Evolutionary conservation across 2,329 filamentous ascomycete genomes (phyloP), one percentile per base, ranked within the genome.

Genomic region (Trichophyton mentagrophytes): DNA sequence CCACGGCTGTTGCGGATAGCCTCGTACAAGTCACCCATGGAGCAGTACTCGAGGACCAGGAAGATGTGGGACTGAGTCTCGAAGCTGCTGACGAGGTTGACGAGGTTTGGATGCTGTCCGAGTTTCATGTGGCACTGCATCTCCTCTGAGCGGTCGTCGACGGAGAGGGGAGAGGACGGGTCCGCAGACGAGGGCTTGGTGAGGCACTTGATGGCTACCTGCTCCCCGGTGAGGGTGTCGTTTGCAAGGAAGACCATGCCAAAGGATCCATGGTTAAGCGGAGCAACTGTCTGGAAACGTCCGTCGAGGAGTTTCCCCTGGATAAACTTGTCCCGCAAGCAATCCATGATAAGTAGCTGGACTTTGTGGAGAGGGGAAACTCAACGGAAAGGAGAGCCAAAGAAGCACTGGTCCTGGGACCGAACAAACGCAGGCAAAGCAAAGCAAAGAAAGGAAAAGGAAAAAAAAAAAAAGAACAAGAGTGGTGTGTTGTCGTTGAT

Each of bases 261-360:
- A 71, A 97, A 99, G 61, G 93, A 97, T 68, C 93, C 93, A 82
- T 96, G 90, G 73, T 99, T 99, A 78, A 99, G 87, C 61, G 93
- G 91, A 67, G 91, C 89, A 70, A 96, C 82, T 61, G 91, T 95
- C 77, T 88, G 81, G 75, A 93, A 99, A 67, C 93, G 91, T 74
- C 89, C 90, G 72, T 89, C 85, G 71, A 96, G 85, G 71, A 95
- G 77, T 75, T 88, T 83, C 74, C 88, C 89, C 75, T 85, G 80
- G 71, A 85, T 79, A 77, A 96, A 93, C 71, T 85, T 82, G 77
- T 90, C 85, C 78, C 86, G 85, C 80, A 95, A 84, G 80, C 90
- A 95, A 78, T 90, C 89, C 90, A 95, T 87, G 51, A 9, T 56
- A 47, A 38, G 20, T 49, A 59, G n/a, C 15, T 30, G 30, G 25